Evolutionary conservation across 2,329 filamentous ascomycete species (phyloP), one percentile per base, ranked within the genome.

Genomic region (Colletotrichum karsti): DNA sequence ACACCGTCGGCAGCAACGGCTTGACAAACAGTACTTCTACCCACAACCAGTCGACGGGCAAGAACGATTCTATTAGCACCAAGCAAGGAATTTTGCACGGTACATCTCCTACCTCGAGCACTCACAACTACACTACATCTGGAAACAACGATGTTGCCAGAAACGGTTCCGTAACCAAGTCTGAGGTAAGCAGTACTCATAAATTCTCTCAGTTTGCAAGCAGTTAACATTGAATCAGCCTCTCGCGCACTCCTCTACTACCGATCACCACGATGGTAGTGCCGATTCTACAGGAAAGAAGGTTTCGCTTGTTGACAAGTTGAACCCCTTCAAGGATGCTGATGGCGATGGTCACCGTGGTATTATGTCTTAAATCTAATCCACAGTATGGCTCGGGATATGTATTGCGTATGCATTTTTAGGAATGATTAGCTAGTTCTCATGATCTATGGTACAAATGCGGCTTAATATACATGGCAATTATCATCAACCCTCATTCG

Each of bases 341-440:
- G 73, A 74, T 59, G 69, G 71, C 1, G 73, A 74, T 22, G 73
- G 73, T 0, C 72, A 74, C 67, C 73, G 69, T 58, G 73, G 73
- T 2, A 69, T 74, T 2, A 66, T 74, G 57, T 56, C 57, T 20
- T 74, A 63, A 51, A n/a, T n/a, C n/a, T n/a, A n/a, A n/a, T n/a
- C n/a, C n/a, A n/a, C n/a, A n/a, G n/a, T n/a, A n/a, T n/a, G n/a
- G n/a, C n/a, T n/a, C n/a, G n/a, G n/a, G n/a, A n/a, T n/a, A n/a
- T n/a, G n/a, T n/a, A n/a, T n/a, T n/a, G n/a, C n/a, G n/a, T n/a
- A n/a, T n/a, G n/a, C n/a, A n/a, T n/a, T n/a, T n/a, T n/a, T n/a
- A n/a, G n/a, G n/a, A n/a, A n/a, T n/a, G n/a, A n/a, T n/a, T n/a
- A n/a, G n/a, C n/a, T n/a, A n/a, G n/a, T n/a, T n/a, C n/a, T n/a